Evolutionary conservation across 2,329 filamentous ascomycete species (phyloP).

Genomic region (Davidsoniella australis): DNA sequence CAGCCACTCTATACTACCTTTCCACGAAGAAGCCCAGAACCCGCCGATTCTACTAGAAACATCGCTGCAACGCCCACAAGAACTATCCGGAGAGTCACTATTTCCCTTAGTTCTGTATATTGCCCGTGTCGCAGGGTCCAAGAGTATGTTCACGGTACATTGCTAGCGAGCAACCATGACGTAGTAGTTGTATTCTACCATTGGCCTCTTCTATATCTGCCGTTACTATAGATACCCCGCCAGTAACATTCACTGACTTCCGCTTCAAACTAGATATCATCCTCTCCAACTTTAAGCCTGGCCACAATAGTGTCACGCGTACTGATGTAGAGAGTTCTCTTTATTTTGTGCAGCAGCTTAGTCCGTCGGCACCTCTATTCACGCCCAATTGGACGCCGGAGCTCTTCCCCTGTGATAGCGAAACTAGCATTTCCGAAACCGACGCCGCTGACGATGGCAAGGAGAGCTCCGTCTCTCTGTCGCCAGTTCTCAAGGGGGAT

Average conservation of each 20-base stretch:
- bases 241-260: background rate
- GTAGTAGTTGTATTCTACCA: too few relatives aligned
- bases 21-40: constrained; percentile 52
- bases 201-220: background rate
- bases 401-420: too few relatives aligned
- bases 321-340: constrained; percentile 76
- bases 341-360: constrained; percentile 67
- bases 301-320: constrained; percentile 71
- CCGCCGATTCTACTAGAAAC: constrained; percentile 63
- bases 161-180: background rate
- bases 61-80: constrained; percentile 73
- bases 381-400: constrained; percentile 31
- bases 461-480: too few relatives aligned
- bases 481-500: background rate
- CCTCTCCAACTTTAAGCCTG: constrained; percentile 77
- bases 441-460: background rate
- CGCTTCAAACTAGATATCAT: constrained; percentile 52
- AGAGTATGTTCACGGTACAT: constrained; percentile 38
- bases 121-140: constrained; percentile 76
- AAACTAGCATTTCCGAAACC: too few relatives aligned
- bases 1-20: constrained; percentile 8
- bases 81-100: constrained; percentile 49
- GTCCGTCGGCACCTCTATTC: constrained; percentile 23
- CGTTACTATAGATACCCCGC: background rate
- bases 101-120: constrained; percentile 77